Evolutionary conservation across 129 eudicot species (phyloP).

Genomic region (Solidago caesia): DNA sequence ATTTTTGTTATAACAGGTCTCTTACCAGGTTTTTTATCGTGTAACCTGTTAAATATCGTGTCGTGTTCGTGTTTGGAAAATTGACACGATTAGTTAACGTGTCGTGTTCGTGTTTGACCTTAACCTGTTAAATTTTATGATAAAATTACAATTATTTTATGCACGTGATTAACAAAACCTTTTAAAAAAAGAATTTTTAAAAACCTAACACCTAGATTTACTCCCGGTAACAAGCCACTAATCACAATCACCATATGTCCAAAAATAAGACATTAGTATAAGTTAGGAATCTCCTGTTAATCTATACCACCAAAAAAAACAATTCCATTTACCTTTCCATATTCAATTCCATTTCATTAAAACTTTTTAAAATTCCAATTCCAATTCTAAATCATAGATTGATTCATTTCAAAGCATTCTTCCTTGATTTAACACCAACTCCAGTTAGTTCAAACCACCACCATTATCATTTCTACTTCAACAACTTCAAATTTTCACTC

Average conservation of each 20-base stretch:
- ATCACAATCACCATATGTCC: constrained; percentile 16
- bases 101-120: too few species aligned
- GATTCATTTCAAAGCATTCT: constrained; percentile 37
- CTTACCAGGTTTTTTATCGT: too few species aligned
- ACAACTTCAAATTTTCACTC: constrained; percentile 7
- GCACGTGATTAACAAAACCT: too few species aligned
- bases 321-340: neutral
- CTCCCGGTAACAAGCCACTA: constrained; percentile 9
- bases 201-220: constrained; percentile 27
- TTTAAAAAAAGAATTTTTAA: too few species aligned
- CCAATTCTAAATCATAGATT: neutral
- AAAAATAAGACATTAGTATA: neutral
- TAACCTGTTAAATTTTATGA: too few species aligned
- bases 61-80: too few species aligned
- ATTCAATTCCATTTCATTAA: neutral
- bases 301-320: constrained; percentile 29
- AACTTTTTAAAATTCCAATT: constrained; percentile 14
- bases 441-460: constrained; percentile 41
- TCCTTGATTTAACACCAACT: constrained; percentile 29
- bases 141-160: too few species aligned
- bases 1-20: too few species aligned
- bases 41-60: too few species aligned
- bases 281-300: constrained; percentile 25
- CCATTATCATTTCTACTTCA: constrained; percentile 32
- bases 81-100: too few species aligned